Evolutionary conservation across 1,284 basidiomycete species (phyloP), one percentile per base, ranked within the genome.

Genomic region (Neonothopanus nambi): DNA sequence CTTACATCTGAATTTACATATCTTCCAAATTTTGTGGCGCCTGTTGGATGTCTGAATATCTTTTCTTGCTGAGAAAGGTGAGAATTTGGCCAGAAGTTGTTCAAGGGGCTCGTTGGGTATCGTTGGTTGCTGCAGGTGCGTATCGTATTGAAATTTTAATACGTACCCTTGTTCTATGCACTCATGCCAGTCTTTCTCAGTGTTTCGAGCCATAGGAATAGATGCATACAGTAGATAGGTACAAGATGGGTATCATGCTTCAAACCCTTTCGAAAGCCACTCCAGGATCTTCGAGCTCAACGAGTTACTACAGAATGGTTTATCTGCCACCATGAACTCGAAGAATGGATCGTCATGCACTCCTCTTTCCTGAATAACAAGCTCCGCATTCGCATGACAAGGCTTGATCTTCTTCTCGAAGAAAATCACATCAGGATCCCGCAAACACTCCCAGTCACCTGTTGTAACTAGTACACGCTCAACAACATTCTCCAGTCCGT

Each of bases 281-380:
- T 63, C 54, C 1, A 69, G 37, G 41, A 66, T 59, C 21, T 61
- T 33, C 30, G 60, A 56, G 5, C 62, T 63, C 30, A 64, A 26
- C 30, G 30, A 11, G 13, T 33, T 33, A 9, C 8, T 9, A 33
- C 30, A 33, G 13, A 33, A 33, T 37, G 63, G 58, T 41, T 49
- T 48, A 36, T 60, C 57, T 28, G 59, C 57, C 3, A 57, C 54
- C 7, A 58, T 48, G 5, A 67, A 57, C 36, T 63, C 63, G 5
- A 60, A 51, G 33, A 63, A 59, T n/a, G 65, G 59, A 56, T 71
- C 70, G 24, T 65, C 63, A 46, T 74, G 73, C 3, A 70, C 57
- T 1, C 70, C 70, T 18, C 60, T 58, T 8, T 61, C 54, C 54
- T 74, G 68, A 3, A 73, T 54, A 5, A 70, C 60, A n/a, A 70